These are phyloP conservation scores for Cardamine chenopodiifolia DNA, from an alignment of 345 rosid species.

Conservation along the genomic window DNA sequence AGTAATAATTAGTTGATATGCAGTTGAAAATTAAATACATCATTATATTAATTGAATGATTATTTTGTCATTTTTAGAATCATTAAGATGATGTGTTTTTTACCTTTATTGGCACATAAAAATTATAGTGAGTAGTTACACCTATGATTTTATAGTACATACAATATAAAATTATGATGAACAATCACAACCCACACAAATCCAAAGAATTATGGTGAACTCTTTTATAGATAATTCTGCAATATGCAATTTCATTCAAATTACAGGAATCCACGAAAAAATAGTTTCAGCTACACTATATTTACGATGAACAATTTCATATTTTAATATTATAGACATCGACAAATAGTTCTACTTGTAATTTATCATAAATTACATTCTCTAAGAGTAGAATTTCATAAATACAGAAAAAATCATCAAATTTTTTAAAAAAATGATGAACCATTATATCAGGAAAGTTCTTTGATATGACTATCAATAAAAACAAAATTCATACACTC, in stretches of 20 bases:
- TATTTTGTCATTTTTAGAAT: neutral
- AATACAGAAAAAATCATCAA: neutral
- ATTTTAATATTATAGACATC: too few species aligned
- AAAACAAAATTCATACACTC: neutral
- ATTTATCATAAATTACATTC: too few species aligned
- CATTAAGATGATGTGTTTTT: neutral
- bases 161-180: neutral
- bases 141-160: neutral
- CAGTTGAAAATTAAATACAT: neutral
- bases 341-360: too few species aligned
- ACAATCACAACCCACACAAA: neutral
- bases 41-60: neutral
- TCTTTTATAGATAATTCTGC: neutral
- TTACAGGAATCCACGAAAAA: neutral
- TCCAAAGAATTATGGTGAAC: neutral
- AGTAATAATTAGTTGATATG: neutral
- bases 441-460: neutral
- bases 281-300: neutral
- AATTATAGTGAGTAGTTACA: neutral
- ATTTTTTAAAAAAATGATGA: neutral
- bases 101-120: neutral
- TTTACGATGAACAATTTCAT: neutral
- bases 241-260: neutral
- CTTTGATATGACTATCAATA: neutral
- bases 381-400: neutral